Evolutionary conservation across 2,329 filamentous ascomycete genomes (phyloP).

Genomic region (Acrodontium crateriforme): DNA sequence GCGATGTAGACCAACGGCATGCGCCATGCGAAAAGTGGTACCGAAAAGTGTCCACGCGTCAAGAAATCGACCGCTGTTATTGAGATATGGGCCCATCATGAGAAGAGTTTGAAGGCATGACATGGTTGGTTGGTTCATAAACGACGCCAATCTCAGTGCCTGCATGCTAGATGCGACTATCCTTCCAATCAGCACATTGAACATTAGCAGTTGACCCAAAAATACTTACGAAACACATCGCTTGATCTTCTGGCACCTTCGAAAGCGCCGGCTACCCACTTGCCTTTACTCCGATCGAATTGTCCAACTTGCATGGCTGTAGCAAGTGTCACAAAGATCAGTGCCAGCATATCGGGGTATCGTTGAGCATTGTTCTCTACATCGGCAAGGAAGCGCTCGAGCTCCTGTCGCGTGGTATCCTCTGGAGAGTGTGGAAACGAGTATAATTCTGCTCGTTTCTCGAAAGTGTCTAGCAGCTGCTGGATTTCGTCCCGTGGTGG

Average conservation of each 20-base stretch:
- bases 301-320: slow-evolving; percentile 33
- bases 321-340: slow-evolving; percentile 35
- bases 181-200: neutral
- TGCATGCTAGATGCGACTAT: slow-evolving; percentile 38
- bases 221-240: slow-evolving; percentile 32
- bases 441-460: slow-evolving; percentile 28
- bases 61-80: slow-evolving; percentile 35
- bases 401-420: slow-evolving; percentile 29
- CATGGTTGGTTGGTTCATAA: slow-evolving; percentile 35
- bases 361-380: slow-evolving; percentile 28
- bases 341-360: slow-evolving; percentile 34
- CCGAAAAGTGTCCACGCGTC: slow-evolving; percentile 39
- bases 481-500: slow-evolving; percentile 26
- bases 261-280: slow-evolving; percentile 26
- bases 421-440: slow-evolving; percentile 33
- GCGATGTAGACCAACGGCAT: slow-evolving; percentile 36
- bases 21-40: slow-evolving; percentile 34
- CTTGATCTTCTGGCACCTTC: slow-evolving; percentile 24
- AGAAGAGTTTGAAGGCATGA: slow-evolving; percentile 33
- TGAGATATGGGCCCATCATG: slow-evolving; percentile 36
- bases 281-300: slow-evolving; percentile 27
- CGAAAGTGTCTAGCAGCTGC: slow-evolving; percentile 28
- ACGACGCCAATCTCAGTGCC: slow-evolving; percentile 34
- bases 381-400: slow-evolving; percentile 32
- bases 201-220: neutral